Evolutionary conservation across 495 filamentous ascomycete genomes (phyloP).

Genomic region (Xylaria sp.): DNA sequence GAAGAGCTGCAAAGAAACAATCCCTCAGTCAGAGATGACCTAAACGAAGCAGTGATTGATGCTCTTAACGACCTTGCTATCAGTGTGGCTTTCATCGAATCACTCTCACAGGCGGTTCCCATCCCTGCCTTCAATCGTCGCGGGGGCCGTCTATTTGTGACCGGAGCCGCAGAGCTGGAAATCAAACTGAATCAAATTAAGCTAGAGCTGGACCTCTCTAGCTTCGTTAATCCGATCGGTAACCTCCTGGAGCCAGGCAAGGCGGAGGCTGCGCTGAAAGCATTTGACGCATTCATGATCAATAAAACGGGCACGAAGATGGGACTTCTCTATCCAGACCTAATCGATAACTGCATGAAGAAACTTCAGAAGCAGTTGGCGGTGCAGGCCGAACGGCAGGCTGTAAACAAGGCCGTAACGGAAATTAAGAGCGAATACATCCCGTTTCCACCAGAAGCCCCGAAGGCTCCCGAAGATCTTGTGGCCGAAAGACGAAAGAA

Average conservation of each 20-base stretch:
- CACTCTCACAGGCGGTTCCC: conserved; percentile 32
- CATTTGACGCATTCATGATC: conserved; percentile 44
- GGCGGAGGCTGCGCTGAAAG: conserved; percentile 40
- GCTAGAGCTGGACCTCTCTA: conserved; percentile 39
- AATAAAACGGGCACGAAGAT: conserved; percentile 45
- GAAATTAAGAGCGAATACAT: conserved; percentile 12
- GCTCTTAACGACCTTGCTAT: conserved; percentile 39
- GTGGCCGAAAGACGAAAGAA: conserved; percentile 42
- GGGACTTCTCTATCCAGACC: conserved; percentile 45
- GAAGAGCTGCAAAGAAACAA: conserved; percentile 31
- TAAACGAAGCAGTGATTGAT: conserved; percentile 34
- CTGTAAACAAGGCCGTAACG: background rate
- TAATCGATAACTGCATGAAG: conserved; percentile 41
- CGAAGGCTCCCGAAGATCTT: conserved; percentile 20
- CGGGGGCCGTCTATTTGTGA: conserved; percentile 42
- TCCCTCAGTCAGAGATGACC: conserved; percentile 27
- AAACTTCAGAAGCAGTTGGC: conserved; percentile 34
- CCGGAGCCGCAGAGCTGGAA: conserved; percentile 35
- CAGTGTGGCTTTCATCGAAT: conserved; percentile 39
- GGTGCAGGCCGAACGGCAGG: conserved; percentile 18
- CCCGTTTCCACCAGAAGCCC: conserved; percentile 13
- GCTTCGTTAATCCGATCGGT: conserved; percentile 44
- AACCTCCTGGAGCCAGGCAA: conserved; percentile 47
- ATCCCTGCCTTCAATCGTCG: conserved; percentile 39
- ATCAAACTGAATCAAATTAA: conserved; percentile 40